Conservation (phyloP, 805 yeast genomes). For the Ogataea paraovalis region DNA sequence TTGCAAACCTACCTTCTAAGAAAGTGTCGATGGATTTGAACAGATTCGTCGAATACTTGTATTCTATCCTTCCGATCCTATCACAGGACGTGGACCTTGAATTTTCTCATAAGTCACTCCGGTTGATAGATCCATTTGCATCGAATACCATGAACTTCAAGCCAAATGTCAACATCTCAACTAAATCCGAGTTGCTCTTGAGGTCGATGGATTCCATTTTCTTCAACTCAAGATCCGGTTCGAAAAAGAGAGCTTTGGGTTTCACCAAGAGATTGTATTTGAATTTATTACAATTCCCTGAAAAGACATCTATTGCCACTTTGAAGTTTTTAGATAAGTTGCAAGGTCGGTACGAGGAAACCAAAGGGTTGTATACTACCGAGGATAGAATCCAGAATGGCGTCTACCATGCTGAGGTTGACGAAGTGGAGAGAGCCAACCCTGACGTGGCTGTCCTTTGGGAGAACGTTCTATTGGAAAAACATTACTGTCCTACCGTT, state of each 20-base stretch:
- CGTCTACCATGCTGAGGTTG: constrained; percentile 57
- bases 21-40: constrained; percentile 79
- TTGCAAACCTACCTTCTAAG: constrained; percentile 67
- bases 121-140: constrained; percentile 71
- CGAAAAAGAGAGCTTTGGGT: constrained; percentile 65
- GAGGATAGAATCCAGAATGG: constrained; percentile 89
- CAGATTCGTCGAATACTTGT: constrained; percentile 72
- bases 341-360: constrained; percentile 63
- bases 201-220: constrained; percentile 78
- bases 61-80: constrained; percentile 61
- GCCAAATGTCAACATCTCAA: constrained; percentile 80
- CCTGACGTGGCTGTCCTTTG: constrained; percentile 87
- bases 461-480: constrained; percentile 76
- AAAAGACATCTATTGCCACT: constrained; percentile 75
- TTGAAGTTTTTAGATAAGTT: constrained; percentile 77
- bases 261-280: constrained; percentile 78
- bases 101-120: constrained; percentile 73
- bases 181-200: constrained; percentile 80
- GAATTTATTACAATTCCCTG: constrained; percentile 72
- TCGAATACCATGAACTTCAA: constrained; percentile 36
- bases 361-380: constrained; percentile 75
- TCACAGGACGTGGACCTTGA: constrained; percentile 82
- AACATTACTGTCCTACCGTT: constrained; percentile 83
- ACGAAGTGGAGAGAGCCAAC: constrained; percentile 70
- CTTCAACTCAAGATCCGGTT: constrained; percentile 68